Conservation (phyloP, 192 early-diverging fungal genomes). For the Physocladia obscura region DNA sequence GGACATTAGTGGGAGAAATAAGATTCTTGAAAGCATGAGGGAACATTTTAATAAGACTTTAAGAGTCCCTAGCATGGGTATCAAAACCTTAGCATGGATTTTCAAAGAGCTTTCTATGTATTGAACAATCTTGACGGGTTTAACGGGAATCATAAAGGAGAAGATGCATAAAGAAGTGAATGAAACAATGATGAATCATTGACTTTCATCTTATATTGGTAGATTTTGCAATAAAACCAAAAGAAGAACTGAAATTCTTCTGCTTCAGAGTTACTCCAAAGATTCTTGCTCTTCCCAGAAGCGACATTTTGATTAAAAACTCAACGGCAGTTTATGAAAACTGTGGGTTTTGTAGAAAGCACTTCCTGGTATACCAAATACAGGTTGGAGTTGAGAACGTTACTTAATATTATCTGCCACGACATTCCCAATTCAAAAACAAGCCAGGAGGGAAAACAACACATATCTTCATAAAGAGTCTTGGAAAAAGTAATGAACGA, state of each 20-base stretch:
- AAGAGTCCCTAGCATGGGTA: constrained; percentile 38
- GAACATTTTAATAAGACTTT: too few species aligned
- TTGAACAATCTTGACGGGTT: constrained; percentile 63
- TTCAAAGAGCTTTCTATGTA: too few species aligned
- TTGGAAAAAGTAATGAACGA: too few species aligned
- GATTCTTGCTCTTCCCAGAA: constrained; percentile 69
- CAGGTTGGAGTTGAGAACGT: constrained; percentile 69
- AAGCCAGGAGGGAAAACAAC: too few species aligned
- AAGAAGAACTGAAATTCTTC: background rate
- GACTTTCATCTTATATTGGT: constrained; percentile 70
- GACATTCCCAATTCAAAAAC: too few species aligned
- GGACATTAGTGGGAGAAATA: too few species aligned
- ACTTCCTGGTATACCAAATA: constrained; percentile 43
- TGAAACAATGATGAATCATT: constrained; percentile 57
- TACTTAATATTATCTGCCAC: too few species aligned
- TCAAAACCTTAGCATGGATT: constrained; percentile 45
- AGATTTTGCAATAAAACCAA: background rate
- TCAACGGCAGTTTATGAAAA: constrained; percentile 72
- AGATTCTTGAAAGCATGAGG: too few species aligned
- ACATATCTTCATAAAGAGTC: too few species aligned
- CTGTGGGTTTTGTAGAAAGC: constrained; percentile 71
- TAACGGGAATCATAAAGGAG: constrained; percentile 38
- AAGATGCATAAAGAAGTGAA: too few species aligned
- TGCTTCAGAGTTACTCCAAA: constrained; percentile 61
- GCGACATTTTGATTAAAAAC: constrained; percentile 69